Base-by-base conservation (phyloP, 257 asterid species). In the Rehmannia glutinosa region DNA sequence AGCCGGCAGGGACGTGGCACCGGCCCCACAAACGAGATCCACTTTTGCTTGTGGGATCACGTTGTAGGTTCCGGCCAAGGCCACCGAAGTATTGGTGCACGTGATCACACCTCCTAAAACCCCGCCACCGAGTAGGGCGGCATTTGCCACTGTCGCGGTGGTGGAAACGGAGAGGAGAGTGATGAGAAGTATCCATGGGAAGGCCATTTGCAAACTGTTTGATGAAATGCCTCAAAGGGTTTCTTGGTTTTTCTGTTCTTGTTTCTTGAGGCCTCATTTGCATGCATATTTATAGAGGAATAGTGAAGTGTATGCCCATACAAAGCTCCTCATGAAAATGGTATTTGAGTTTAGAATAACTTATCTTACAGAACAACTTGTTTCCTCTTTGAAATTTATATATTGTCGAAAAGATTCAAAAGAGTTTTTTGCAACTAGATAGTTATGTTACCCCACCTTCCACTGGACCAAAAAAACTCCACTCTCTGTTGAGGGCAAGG, bases 71-170 rank as follows among this genome's bases (percentile, higher is more conserved):
- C 53, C 67, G 1, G 67, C 67, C 6, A 8, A 7, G 7, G 54
- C 54, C 67, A 61, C 53, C 9, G 67, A 61, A 19, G 67, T 8
- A 1, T 61, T 42, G 54, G 53, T 61, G 53, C 67, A 61, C 0
- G 53, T 41, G 24, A 61, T 8, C 23, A 61, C 38, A 3, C 67
- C 53, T 0, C 67, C 67, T 5, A 61, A 53, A 42, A 61, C 41
- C 12, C 21, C 67, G 8, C 54, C 49, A 0, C 7, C 10, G 0
- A 32, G 15, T 1, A 15, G 3, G 45, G 63, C 45, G 25, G 63
- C 45, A 3, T 28, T 56, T 11, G 25, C 27, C 1, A 13, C 3
- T 39, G 45, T 13, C 15, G 27, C 6, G 19, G 35, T n/a, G 10
- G 28, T 5, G 28, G 55, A 24, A 10, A 35, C 15, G 45, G 24